phyloP scores from a whole-genome alignment of 2,329 filamentous ascomycete genomes.

The Aspergillus latus region DNA sequence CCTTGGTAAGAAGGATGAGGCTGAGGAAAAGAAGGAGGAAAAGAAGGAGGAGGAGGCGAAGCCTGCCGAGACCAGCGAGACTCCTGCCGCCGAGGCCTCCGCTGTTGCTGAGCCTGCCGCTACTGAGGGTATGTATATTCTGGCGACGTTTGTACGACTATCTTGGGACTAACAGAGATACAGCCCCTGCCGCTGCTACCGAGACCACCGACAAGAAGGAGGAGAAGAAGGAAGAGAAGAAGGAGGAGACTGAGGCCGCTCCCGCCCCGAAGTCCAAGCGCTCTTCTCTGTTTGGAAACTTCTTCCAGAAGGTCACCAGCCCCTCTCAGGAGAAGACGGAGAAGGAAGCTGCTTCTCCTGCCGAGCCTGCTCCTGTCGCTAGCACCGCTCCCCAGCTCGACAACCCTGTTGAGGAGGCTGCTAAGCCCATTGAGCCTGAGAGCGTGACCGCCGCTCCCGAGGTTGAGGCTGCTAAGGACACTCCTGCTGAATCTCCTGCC shows the following conservation, averaged over 20 bases:
- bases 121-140: constrained; percentile 23
- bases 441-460: constrained; percentile 48
- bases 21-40: constrained; percentile 43
- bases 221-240: constrained; percentile 30
- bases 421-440: constrained; percentile 43
- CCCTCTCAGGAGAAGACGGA: constrained; percentile 48
- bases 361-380: constrained; percentile 48
- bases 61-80: constrained; percentile 21
- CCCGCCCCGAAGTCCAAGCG: constrained; percentile 68
- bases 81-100: constrained; percentile 18
- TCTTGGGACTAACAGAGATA: constrained; percentile 27
- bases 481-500: constrained; percentile 32
- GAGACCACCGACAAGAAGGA: constrained; percentile 34
- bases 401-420: constrained; percentile 42
- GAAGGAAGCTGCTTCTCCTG: constrained; percentile 50
- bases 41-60: constrained; percentile 25
- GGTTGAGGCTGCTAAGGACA: constrained; percentile 35
- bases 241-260: constrained; percentile 43
- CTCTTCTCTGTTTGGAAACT: constrained; percentile 76
- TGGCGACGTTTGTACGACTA: neutral
- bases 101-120: constrained; percentile 13
- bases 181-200: constrained; percentile 44
- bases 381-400: constrained; percentile 52
- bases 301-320: constrained; percentile 67
- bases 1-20: constrained; percentile 62